Conservation (phyloP, 2,329 filamentous ascomycete species). For the Beauveria sp. region DNA sequence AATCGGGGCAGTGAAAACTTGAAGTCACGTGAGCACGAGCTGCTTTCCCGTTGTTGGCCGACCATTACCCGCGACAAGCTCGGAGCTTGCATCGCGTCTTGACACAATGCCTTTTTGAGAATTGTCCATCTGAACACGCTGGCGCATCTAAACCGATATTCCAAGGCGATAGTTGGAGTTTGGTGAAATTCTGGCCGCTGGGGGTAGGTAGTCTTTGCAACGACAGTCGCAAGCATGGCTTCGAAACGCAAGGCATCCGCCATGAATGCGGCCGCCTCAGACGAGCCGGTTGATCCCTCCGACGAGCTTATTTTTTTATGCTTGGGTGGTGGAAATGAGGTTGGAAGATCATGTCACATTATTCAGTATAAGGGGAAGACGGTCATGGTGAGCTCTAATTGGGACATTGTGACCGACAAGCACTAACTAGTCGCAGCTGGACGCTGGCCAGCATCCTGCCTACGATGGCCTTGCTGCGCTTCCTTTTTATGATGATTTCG, state of each 20-base stretch:
- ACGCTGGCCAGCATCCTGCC: conserved; percentile 93
- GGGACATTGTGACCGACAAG: neutral
- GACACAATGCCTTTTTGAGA: neutral
- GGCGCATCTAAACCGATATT: neutral
- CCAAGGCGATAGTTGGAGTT: neutral
- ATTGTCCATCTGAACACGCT: neutral
- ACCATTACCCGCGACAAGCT: conserved; percentile 19
- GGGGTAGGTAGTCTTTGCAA: neutral
- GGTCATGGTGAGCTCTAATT: conserved; percentile 65
- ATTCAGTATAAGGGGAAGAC: conserved; percentile 99
- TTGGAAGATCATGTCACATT: conserved; percentile 94
- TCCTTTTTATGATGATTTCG: conserved; percentile 97
- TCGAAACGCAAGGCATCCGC: conserved; percentile 82
- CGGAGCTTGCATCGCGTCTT: conserved; percentile 13
- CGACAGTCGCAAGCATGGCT: conserved; percentile 55
- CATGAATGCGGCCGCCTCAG: conserved; percentile 57
- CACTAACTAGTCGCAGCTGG: conserved; percentile 52
- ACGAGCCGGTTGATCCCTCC: conserved; percentile 84
- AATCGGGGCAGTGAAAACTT: conserved; percentile 25
- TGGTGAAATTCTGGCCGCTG: neutral
- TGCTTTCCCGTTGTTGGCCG: conserved; percentile 13
- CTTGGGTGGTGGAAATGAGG: conserved; percentile 91
- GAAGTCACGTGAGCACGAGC: conserved; percentile 32
- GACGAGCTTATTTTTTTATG: conserved; percentile 94
- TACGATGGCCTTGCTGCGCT: conserved; percentile 90